phyloP scores from a whole-genome alignment of 257 asterid species.

The Henckelia pumila region DNA sequence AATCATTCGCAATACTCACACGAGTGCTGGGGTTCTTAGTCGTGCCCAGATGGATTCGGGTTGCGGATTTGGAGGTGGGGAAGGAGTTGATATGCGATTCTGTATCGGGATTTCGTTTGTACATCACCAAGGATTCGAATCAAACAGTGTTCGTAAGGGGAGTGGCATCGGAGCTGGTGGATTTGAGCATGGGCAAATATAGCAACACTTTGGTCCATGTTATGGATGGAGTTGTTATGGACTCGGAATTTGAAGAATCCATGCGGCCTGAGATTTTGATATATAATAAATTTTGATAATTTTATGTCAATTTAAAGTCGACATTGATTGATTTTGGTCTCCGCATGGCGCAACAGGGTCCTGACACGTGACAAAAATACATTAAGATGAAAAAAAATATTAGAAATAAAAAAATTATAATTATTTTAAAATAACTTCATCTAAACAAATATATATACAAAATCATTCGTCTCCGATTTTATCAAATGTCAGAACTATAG shows the following conservation, averaged over 20 bases:
- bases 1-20: constrained; percentile 39
- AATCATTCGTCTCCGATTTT: too few species aligned
- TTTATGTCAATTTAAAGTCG: too few species aligned
- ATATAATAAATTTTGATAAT: too few species aligned
- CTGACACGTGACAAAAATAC: too few species aligned
- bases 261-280: not conserved
- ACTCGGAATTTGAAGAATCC: not conserved
- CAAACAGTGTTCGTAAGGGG: constrained; percentile 34
- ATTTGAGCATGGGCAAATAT: constrained; percentile 23
- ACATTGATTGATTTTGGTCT: too few species aligned
- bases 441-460: too few species aligned
- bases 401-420: too few species aligned
- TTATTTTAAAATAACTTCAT: too few species aligned
- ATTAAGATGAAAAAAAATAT: too few species aligned
- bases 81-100: constrained; percentile 40
- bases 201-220: constrained; percentile 30
- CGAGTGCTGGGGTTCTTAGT: constrained; percentile 43
- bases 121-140: constrained; percentile 31
- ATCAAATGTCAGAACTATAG: too few species aligned
- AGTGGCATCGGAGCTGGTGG: constrained; percentile 32
- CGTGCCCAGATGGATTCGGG: constrained; percentile 33
- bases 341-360: too few species aligned
- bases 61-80: constrained; percentile 19
- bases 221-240: not conserved
- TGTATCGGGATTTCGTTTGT: constrained; percentile 34